Percentiles rank a stretch among this genome's conserved stretches.
Conservation (phyloP, 257 asterid genomes). For the Nemophila menziesii region DNA sequence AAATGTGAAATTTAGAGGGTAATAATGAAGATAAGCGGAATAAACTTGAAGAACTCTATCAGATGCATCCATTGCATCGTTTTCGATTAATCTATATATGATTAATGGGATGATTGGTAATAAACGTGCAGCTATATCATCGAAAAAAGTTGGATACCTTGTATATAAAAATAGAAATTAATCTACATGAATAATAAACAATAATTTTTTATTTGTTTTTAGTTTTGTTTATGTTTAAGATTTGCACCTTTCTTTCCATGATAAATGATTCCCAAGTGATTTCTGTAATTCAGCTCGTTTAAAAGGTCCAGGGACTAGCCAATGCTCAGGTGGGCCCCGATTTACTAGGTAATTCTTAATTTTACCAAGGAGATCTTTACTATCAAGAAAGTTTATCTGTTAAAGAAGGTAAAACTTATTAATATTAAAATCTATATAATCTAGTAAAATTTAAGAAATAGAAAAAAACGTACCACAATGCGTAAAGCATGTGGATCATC, state of each 20-base stretch:
- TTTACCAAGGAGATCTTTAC: slow-evolving; percentile 92
- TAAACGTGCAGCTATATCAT: slow-evolving; percentile 89
- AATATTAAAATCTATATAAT: neutral
- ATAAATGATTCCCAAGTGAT: slow-evolving; percentile 83
- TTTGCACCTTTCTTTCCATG: slow-evolving; percentile 95
- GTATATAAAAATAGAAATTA: slow-evolving; percentile 8
- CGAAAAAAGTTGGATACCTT: slow-evolving; percentile 95
- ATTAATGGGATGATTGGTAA: slow-evolving; percentile 88
- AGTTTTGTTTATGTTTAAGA: slow-evolving; percentile 6
- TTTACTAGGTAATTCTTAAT: slow-evolving; percentile 57
- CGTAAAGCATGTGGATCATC: slow-evolving; percentile 91
- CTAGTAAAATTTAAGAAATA: neutral
- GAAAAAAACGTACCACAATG: slow-evolving; percentile 58
- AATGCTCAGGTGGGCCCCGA: slow-evolving; percentile 92
- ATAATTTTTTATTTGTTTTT: neutral
- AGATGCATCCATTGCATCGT: slow-evolving; percentile 87
- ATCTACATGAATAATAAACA: neutral
- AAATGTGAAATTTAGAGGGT: slow-evolving; percentile 84
- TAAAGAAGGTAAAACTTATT: too few relatives aligned
- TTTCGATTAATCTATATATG: slow-evolving; percentile 78
- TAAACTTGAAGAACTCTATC: slow-evolving; percentile 82
- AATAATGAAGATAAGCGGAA: slow-evolving; percentile 68
- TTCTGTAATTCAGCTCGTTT: slow-evolving; percentile 84
- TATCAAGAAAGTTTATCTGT: slow-evolving; percentile 76
- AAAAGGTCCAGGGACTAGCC: slow-evolving; percentile 74